A percentile compares a stretch with the other conserved stretches of the same genome.
phyloP scores from a whole-genome alignment of 176 grass and related monocot species.

The Triticum timopheevii region DNA sequence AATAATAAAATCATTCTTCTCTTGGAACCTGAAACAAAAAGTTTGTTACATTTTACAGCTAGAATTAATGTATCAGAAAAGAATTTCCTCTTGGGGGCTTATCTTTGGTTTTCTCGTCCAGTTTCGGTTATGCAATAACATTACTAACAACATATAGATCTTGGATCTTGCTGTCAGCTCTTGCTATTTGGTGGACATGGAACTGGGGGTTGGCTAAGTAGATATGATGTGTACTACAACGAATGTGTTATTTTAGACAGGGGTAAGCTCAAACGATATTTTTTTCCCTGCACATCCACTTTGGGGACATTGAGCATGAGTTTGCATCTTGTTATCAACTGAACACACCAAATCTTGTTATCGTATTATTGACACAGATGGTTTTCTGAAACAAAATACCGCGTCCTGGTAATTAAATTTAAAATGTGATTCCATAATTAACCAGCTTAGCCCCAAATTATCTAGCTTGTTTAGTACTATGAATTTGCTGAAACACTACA shows the following conservation, averaged over 20 bases:
- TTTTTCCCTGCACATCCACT: neutral
- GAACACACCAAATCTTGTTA: neutral
- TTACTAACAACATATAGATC: conserved; percentile 26
- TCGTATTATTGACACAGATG: neutral
- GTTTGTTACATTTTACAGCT: neutral
- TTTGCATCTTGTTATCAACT: neutral
- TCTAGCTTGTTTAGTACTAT: neutral
- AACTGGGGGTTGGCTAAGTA: conserved; percentile 94
- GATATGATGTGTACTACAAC: conserved; percentile 97
- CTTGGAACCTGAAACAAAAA: neutral
- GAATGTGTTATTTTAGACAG: conserved; percentile 95
- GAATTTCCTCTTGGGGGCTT: neutral
- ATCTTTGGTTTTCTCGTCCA: neutral
- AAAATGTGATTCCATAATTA: neutral
- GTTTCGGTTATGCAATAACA: neutral
- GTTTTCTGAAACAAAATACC: neutral
- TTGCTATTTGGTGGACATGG: conserved; percentile 98
- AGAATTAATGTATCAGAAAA: conserved; percentile 1
- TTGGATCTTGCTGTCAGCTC: conserved; percentile 60
- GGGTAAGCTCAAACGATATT: conserved; percentile 46
- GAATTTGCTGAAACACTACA: neutral
- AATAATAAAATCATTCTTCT: neutral
- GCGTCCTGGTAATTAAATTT: neutral
- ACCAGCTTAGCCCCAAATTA: conserved; percentile 11
- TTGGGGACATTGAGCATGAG: neutral